These are phyloP conservation scores for Acanthamoeba triangularis DNA, from an alignment of 208 protist genomes.

Conservation along the genomic window DNA sequence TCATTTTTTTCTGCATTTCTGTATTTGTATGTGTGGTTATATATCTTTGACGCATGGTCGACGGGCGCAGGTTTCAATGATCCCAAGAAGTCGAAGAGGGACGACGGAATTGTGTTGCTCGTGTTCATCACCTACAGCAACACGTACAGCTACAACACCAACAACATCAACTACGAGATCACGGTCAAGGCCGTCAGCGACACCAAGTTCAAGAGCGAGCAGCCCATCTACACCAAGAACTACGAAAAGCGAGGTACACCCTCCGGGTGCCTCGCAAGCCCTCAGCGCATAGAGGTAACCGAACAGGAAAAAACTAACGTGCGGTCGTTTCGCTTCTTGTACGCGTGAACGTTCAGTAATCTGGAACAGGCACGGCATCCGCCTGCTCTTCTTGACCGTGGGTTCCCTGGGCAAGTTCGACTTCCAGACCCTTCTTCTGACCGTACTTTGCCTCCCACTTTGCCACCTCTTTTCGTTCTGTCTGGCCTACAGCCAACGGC, in stretches of 20 bases:
- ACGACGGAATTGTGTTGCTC: slow-evolving; percentile 72
- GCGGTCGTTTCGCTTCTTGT: neutral
- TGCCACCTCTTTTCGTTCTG: neutral
- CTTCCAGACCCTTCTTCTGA: slow-evolving; percentile 70
- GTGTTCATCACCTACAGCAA: slow-evolving; percentile 79
- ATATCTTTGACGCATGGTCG: neutral
- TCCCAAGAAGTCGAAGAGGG: slow-evolving; percentile 12
- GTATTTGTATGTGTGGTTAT: too few relatives aligned
- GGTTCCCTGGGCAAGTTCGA: slow-evolving; percentile 76
- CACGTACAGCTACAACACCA: slow-evolving; percentile 71
- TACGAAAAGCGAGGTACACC: slow-evolving; percentile 51
- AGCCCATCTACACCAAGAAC: slow-evolving; percentile 77
- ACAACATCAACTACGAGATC: slow-evolving; percentile 58
- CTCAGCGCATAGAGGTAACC: neutral
- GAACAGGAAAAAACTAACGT: neutral
- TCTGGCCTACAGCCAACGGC: neutral
- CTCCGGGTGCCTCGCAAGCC: neutral
- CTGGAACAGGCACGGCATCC: slow-evolving; percentile 69
- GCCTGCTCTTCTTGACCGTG: slow-evolving; percentile 29
- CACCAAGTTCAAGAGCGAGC: slow-evolving; percentile 74
- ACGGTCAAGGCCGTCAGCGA: slow-evolving; percentile 29
- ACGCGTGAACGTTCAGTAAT: neutral
- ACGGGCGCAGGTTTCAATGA: neutral
- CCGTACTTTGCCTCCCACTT: slow-evolving; percentile 11
- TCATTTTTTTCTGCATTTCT: too few relatives aligned